These are phyloP conservation scores for Erodium texanum DNA, from an alignment of 441 rosid species.

Conservation along the genomic window DNA sequence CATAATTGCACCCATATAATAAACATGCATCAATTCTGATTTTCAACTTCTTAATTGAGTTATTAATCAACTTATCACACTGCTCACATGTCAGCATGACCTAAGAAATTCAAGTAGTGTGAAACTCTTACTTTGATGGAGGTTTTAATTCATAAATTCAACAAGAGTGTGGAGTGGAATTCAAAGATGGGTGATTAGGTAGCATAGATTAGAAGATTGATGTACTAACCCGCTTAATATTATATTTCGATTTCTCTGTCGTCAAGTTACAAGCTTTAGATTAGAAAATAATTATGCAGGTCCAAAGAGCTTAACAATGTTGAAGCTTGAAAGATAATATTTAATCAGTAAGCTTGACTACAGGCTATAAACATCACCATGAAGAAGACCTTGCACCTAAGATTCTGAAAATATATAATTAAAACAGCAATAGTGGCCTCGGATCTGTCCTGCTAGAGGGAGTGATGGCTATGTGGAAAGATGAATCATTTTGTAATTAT, in stretches of 20 bases:
- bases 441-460: not conserved
- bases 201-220: not conserved
- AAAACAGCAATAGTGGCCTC: not conserved
- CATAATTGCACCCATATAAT: not conserved
- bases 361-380: not conserved
- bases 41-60: not conserved
- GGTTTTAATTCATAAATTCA: not conserved
- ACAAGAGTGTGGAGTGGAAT: not conserved
- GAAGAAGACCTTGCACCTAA: slow-evolving; percentile 8
- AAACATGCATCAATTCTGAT: not conserved
- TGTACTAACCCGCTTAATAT: not conserved
- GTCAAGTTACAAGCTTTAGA: not conserved
- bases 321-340: not conserved
- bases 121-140: not conserved
- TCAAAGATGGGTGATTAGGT: not conserved
- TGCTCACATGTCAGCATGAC: not conserved
- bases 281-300: not conserved
- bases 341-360: not conserved
- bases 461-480: slow-evolving; percentile 4
- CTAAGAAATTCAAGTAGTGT: not conserved
- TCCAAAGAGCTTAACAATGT: not conserved
- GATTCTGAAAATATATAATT: not conserved
- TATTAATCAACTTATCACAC: not conserved
- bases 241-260: not conserved
- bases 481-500: not conserved